These are phyloP conservation scores for Rugiboletus extremiorientalis DNA, from an alignment of 1,284 basidiomycete species.

Conservation along the genomic window DNA sequence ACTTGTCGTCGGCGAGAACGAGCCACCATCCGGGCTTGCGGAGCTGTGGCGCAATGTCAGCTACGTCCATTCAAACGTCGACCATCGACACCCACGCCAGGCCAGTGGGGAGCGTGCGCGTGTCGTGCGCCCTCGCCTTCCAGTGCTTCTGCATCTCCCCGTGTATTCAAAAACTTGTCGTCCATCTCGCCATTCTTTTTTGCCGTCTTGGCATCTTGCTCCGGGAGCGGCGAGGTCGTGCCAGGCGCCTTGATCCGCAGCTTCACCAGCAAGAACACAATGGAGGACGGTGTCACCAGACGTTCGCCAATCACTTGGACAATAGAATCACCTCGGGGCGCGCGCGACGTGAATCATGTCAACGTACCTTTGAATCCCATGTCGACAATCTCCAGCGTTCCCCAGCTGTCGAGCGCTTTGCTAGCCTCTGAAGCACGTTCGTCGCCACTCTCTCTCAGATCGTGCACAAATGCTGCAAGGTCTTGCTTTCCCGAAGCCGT, in stretches of 20 bases:
- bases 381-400: constrained; percentile 80
- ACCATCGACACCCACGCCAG: constrained; percentile 57
- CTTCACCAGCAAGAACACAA: constrained; percentile 88
- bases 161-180: constrained; percentile 63
- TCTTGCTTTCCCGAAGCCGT: constrained; percentile 26
- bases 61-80: neutral
- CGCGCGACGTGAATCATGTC: neutral
- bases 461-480: constrained; percentile 20
- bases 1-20: constrained; percentile 89
- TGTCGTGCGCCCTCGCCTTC: constrained; percentile 51
- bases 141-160: constrained; percentile 64
- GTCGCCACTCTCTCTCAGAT: constrained; percentile 20
- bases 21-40: constrained; percentile 92
- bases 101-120: constrained; percentile 92
- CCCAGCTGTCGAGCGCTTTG: constrained; percentile 75
- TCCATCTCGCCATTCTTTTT: constrained; percentile 59
- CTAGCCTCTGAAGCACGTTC: constrained; percentile 49
- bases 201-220: constrained; percentile 48
- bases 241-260: constrained; percentile 61
- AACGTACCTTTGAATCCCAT: constrained; percentile 83
- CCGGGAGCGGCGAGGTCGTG: neutral
- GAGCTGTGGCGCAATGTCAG: constrained; percentile 43
- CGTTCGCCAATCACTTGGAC: constrained; percentile 85
- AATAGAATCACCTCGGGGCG: neutral
- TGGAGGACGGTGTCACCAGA: constrained; percentile 84